Evolutionary conservation across 2,329 filamentous ascomycete species (phyloP), one percentile per base, ranked within the genome.

Genomic region (Colletotrichum tabaci): DNA sequence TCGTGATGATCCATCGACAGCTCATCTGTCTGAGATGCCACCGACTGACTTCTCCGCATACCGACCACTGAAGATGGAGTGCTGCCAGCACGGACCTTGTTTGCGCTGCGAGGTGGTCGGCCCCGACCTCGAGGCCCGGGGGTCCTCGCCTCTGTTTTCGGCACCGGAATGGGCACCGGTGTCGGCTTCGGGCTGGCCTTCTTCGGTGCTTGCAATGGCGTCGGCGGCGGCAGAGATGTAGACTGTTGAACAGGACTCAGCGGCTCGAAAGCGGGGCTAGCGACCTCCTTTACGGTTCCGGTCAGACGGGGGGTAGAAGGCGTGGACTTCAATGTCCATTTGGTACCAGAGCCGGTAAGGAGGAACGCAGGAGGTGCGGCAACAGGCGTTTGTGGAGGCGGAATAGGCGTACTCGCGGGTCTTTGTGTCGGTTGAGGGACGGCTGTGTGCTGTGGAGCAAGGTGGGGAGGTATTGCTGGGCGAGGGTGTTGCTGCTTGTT

Each of bases 201-300:
- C 73, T 79, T 82, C 3, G 75, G 74, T 12, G 73, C 64, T 72
- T 82, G 35, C 69, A 78, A 63, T 66, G 81, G 75, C 74, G 81
- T 73, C 47, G 79, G 76, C 52, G 80, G 80, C 21, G 81, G 78
- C 16, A 84, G 71, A 18, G 82, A 80, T 44, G 82, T 78, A 58
- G 82, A 77, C 40, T 79, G 80, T 53, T 81, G 77, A 1, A 88
- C 82, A 2, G 90, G 90, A 73, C 89, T 92, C 4, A 91, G 81
- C 0, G 89, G 89, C 74, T 92, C 90, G 68, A 83, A 86, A 4
- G 85, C 84, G 3, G 90, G 90, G 69, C 88, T 88, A 44, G 84
- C 83, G 18, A 83, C 78, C 57, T 85, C 84, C 65, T 44, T 69
- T 21, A 70, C 75, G 35, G 75, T 71, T 12, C 42, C 46, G 13